phyloP scores from a whole-genome alignment of 768 basidiomycete genomes.

The Fomitopsis serialis region DNA sequence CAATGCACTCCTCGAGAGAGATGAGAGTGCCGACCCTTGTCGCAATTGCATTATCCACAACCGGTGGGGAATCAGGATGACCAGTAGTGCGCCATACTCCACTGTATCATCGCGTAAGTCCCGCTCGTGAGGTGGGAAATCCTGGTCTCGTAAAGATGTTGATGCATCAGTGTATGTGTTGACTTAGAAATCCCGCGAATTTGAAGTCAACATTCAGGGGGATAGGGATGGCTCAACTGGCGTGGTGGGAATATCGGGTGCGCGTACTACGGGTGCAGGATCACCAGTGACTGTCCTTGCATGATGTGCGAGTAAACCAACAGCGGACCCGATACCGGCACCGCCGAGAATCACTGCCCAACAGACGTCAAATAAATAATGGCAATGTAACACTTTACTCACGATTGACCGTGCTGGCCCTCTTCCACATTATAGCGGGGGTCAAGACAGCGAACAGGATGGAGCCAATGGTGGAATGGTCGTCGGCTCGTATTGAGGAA shows the following conservation, averaged over 20 bases:
- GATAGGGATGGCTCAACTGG: neutral
- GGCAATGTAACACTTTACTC: conserved; percentile 17
- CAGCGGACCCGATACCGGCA: conserved; percentile 57
- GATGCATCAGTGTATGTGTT: too few relatives aligned
- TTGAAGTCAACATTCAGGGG: neutral
- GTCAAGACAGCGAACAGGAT: conserved; percentile 57
- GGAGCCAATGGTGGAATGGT: conserved; percentile 72
- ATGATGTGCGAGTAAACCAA: conserved; percentile 57
- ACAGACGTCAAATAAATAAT: conserved; percentile 1
- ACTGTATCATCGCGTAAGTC: too few relatives aligned
- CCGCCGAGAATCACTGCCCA: conserved; percentile 66
- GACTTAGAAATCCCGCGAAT: neutral
- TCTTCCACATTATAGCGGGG: conserved; percentile 71
- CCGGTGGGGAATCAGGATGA: too few relatives aligned
- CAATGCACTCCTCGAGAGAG: too few relatives aligned
- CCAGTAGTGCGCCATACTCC: too few relatives aligned
- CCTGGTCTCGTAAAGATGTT: too few relatives aligned
- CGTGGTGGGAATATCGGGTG: conserved; percentile 23
- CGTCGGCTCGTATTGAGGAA: conserved; percentile 55
- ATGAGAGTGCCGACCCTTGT: too few relatives aligned
- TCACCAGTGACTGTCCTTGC: conserved; percentile 50
- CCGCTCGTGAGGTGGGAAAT: too few relatives aligned
- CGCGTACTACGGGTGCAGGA: conserved; percentile 34
- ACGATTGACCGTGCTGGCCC: conserved; percentile 59
- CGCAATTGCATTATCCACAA: too few relatives aligned